Percentiles rank a stretch among this genome's conserved stretches.
Evolutionary conservation across 1,284 basidiomycete species (phyloP).

Genomic region (Apiotrichum porosum): DNA sequence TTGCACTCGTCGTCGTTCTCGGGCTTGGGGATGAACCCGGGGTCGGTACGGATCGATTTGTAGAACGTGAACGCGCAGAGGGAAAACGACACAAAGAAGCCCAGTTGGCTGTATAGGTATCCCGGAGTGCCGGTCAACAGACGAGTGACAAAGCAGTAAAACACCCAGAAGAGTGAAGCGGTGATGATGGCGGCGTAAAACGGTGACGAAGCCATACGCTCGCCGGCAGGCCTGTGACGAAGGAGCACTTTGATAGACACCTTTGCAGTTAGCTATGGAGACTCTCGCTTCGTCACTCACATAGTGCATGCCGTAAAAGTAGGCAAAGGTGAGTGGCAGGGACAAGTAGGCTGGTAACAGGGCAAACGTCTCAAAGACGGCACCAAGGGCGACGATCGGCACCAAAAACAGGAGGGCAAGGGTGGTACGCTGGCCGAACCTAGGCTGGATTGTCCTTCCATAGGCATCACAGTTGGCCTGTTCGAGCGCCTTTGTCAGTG

Average conservation of each 20-base stretch:
- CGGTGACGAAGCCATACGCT: conserved; percentile 54
- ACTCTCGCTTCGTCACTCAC: conserved; percentile 55
- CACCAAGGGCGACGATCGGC: conserved; percentile 70
- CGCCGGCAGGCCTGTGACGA: conserved; percentile 27
- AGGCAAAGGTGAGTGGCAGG: conserved; percentile 70
- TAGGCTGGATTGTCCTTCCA: conserved; percentile 36
- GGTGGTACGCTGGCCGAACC: conserved; percentile 61
- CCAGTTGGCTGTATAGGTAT: conserved; percentile 65
- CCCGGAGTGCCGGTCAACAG: conserved; percentile 22
- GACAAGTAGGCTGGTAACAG: conserved; percentile 86
- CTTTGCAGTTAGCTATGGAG: conserved; percentile 18
- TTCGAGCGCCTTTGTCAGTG: conserved; percentile 80
- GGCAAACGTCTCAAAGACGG: conserved; percentile 76
- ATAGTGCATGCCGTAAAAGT: conserved; percentile 90
- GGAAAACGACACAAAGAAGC: conserved; percentile 65
- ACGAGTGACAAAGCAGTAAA: conserved; percentile 68
- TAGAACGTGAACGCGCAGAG: conserved; percentile 86
- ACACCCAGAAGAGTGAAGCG: conserved; percentile 80
- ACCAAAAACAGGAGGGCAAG: conserved; percentile 73
- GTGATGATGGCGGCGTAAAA: conserved; percentile 90
- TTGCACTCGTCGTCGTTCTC: conserved; percentile 72
- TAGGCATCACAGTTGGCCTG: conserved; percentile 55
- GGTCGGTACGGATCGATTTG: conserved; percentile 78
- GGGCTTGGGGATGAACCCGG: conserved; percentile 80
- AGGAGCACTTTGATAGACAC: conserved; percentile 30